Conservation (phyloP, 805 yeast genomes). For the Myxozyma neotropica region DNA sequence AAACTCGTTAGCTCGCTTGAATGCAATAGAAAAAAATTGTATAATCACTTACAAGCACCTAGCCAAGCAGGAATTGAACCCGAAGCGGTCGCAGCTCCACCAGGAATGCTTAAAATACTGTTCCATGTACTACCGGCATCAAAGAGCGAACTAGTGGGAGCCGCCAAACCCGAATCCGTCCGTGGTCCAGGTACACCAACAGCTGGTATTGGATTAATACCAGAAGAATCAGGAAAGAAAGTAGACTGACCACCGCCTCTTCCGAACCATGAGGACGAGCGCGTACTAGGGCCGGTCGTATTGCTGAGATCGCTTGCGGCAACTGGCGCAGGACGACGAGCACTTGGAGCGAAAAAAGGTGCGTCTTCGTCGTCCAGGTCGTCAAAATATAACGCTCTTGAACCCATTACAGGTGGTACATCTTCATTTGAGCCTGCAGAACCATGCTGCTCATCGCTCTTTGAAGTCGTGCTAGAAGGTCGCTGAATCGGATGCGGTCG, state of each 20-base stretch:
- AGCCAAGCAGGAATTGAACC: slow-evolving; percentile 6
- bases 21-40: too few relatives aligned
- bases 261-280: slow-evolving; percentile 18
- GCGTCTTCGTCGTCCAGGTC: slow-evolving; percentile 23
- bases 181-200: not conserved
- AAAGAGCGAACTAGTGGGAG: slow-evolving; percentile 9
- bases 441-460: slow-evolving; percentile 19
- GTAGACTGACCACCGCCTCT: slow-evolving; percentile 23
- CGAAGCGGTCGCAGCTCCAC: not conserved
- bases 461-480: slow-evolving; percentile 20
- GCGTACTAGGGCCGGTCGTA: not conserved
- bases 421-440: slow-evolving; percentile 13
- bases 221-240: slow-evolving; percentile 23
- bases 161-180: not conserved
- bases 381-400: slow-evolving; percentile 22
- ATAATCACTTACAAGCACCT: slow-evolving; percentile 2
- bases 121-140: slow-evolving; percentile 22
- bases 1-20: not conserved
- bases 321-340: slow-evolving; percentile 15
- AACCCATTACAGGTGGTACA: slow-evolving; percentile 26
- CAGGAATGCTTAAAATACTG: slow-evolving; percentile 22
- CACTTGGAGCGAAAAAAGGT: slow-evolving; percentile 22
- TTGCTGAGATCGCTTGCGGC: not conserved
- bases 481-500: slow-evolving; percentile 33
- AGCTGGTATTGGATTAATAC: not conserved